These are phyloP conservation scores for Apiospora arundinis DNA, from an alignment of 2,329 filamentous ascomycete species.

Conservation along the genomic window DNA sequence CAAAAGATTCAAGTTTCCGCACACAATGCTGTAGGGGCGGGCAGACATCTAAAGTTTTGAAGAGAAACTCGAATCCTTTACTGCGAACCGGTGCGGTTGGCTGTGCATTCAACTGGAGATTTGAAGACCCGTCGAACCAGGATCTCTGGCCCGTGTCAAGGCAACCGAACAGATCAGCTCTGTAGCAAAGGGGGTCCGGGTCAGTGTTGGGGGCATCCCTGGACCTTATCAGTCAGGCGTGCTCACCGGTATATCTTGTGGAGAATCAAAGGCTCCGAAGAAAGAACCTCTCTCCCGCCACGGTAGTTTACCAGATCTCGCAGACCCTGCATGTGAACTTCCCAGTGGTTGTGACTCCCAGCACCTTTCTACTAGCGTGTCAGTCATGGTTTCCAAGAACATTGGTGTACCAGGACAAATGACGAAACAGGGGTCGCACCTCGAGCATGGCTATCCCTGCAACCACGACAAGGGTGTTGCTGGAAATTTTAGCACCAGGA, in stretches of 20 bases:
- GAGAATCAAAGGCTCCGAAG: background rate
- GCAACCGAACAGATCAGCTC: background rate
- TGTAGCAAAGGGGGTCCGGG: background rate
- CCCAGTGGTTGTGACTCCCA: background rate
- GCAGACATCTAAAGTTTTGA: background rate
- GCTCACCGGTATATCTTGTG: conserved; percentile 7
- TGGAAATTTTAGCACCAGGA: background rate
- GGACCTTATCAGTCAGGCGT: too few relatives aligned
- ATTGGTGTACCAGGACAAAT: too few relatives aligned
- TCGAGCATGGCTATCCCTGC: background rate
- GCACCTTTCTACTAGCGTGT: background rate
- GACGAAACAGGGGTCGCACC: background rate
- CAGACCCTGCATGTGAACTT: background rate
- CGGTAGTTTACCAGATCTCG: background rate
- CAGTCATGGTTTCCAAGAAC: background rate
- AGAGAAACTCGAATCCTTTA: background rate
- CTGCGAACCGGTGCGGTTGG: background rate
- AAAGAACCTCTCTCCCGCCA: background rate
- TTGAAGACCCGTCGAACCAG: background rate
- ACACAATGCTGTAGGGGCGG: background rate
- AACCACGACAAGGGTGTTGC: background rate
- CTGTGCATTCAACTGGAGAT: background rate
- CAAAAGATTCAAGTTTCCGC: background rate
- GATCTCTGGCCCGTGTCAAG: background rate
- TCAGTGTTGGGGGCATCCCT: background rate